Evolutionary conservation across 345 rosid genomes (phyloP).

Genomic region (Geranium rotundifolium): DNA sequence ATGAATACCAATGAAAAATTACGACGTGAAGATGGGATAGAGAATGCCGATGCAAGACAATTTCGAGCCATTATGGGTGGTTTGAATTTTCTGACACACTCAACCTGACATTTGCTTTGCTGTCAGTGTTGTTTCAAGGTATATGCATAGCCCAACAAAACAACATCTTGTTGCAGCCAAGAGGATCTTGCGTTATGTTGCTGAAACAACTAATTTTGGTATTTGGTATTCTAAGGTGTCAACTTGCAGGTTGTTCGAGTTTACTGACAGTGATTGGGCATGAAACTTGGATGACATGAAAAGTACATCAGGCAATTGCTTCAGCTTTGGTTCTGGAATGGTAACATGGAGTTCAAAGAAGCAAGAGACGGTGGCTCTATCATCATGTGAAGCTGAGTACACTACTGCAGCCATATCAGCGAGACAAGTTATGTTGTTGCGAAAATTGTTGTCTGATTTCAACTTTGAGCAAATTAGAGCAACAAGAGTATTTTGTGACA

Average conservation of each 20-base stretch:
- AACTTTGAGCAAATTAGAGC: neutral
- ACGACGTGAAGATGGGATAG: neutral
- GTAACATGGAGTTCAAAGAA: constrained; percentile 11
- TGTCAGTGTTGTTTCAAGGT: constrained; percentile 3
- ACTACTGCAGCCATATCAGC: neutral
- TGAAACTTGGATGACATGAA: neutral
- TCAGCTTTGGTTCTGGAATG: neutral
- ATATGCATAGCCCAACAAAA: neutral
- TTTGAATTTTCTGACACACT: neutral
- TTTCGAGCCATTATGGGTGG: neutral
- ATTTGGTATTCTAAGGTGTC: neutral
- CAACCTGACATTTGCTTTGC: neutral
- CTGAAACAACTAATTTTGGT: neutral
- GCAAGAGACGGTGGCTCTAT: constrained; percentile 1
- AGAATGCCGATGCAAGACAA: neutral
- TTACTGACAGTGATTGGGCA: constrained; percentile 4
- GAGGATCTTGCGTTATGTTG: constrained; percentile 1
- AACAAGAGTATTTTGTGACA: neutral
- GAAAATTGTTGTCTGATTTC: constrained; percentile 3
- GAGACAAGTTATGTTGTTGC: neutral
- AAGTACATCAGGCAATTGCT: constrained; percentile 2
- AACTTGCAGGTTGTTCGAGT: neutral
- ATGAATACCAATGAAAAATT: constrained; percentile 2
- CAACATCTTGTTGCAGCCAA: constrained; percentile 2
- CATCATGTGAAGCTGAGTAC: constrained; percentile 3